Base-by-base conservation (phyloP, 2,329 filamentous ascomycete species). In the Pestalotiopsis sp. region DNA sequence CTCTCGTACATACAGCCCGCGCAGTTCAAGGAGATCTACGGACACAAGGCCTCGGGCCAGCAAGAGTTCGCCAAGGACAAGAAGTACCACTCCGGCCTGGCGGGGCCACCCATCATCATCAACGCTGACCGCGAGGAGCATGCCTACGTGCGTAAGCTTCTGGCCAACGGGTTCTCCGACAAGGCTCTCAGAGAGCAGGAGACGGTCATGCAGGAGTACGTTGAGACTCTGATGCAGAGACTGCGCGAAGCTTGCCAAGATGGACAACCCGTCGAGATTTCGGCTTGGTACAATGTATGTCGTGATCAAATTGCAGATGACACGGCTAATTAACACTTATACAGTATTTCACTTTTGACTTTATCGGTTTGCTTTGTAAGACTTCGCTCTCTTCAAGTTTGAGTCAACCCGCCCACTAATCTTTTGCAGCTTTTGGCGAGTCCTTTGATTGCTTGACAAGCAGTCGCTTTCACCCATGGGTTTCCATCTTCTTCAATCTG, bases 161-260 rank as follows among this genome's bases (percentile, higher is more conserved):
- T 71, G 9, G 62, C 66, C 13, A 66, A 69, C 61, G 68, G 65
- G 13, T 71, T 71, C 38, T 71, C 68, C 4, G 68, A 68, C 17
- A 69, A 60, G 59, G 39, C 66, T n/a, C 60, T 69, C 36, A 68
- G 69, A 38, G 69, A 67, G n/a, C 68, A 71, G 13, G 69, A 71
- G 36, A 23, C 57, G 25, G 57, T 71, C 3, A 27, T 69, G 13
- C 69, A 68, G n/a, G 27, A 68, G 27, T 69, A 69, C 56, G 45
- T 69, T 4, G 13, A 31, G 7, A 20, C 65, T 14, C 36, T 68
- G n/a, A 64, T 69, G 13, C 66, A 58, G 27, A 71, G 49, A 25
- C 62, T 69, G 4, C 58, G 56, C 13, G 66, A 71, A 23, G 25
- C 61, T 23, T 45, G 69, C 41, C 49, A 60, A 41, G 67, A 49